Percentiles rank a stretch among this genome's conserved stretches.
Conservation (phyloP, 2,329 filamentous ascomycete genomes). For the Colletotrichum neosansevieriae region DNA sequence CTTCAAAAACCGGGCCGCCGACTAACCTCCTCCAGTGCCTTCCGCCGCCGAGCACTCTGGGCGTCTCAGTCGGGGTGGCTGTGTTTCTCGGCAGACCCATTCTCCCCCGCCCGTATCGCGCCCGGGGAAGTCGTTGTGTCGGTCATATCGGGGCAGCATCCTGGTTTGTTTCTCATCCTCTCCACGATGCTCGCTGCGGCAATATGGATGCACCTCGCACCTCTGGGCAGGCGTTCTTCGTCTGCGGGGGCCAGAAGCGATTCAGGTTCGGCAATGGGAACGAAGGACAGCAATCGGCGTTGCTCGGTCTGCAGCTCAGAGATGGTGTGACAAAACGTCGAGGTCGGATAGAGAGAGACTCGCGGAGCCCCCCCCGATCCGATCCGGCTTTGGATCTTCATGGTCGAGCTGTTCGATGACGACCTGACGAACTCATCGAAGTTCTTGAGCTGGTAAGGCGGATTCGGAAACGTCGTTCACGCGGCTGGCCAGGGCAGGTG, state of each 20-base stretch:
- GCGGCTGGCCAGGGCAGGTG: neutral
- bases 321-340: conserved; percentile 26
- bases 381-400: conserved; percentile 26
- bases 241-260: conserved; percentile 23
- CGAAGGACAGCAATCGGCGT: neutral
- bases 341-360: conserved; percentile 11
- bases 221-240: conserved; percentile 27
- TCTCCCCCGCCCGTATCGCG: conserved; percentile 34
- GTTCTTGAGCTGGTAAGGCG: conserved; percentile 1
- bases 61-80: conserved; percentile 40
- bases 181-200: conserved; percentile 22
- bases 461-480: neutral
- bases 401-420: conserved; percentile 12
- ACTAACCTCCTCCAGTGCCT: neutral
- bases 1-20: conserved; percentile 2
- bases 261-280: neutral
- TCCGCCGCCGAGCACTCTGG: conserved; percentile 34
- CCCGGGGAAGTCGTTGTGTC: conserved; percentile 29
- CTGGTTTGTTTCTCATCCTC: conserved; percentile 16
- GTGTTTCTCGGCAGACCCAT: conserved; percentile 39
- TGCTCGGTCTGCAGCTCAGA: conserved; percentile 12
- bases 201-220: conserved; percentile 8
- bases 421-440: conserved; percentile 1
- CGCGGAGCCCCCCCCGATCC: conserved; percentile 16
- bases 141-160: conserved; percentile 27